Percentiles rank a stretch among this genome's conserved stretches.
These are phyloP conservation scores for Xerocomus brunneocitrinus DNA, from an alignment of 768 basidiomycete species.

Conservation along the genomic window DNA sequence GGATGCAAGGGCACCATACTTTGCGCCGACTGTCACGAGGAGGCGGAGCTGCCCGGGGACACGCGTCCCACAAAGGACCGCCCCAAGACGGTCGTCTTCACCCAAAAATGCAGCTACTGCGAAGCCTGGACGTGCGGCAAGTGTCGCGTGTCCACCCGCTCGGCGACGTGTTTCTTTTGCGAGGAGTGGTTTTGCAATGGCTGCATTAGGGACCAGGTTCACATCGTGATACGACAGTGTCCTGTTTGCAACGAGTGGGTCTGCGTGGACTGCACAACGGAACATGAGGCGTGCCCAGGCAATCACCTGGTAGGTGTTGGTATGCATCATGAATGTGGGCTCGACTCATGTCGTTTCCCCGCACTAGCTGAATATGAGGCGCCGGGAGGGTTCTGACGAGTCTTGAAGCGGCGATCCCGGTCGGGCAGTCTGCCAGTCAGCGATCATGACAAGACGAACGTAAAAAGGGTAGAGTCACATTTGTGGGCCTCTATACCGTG, in stretches of 20 bases:
- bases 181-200: not conserved
- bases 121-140: constrained; percentile 2
- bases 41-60: constrained; percentile 5
- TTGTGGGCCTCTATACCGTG: too few relatives aligned
- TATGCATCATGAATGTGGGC: not conserved
- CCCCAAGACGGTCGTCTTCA: not conserved
- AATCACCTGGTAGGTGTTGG: not conserved
- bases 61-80: not conserved
- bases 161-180: constrained; percentile 2
- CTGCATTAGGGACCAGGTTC: not conserved
- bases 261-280: not conserved
- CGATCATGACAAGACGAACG: too few relatives aligned
- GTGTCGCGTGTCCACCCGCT: not conserved
- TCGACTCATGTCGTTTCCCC: not conserved
- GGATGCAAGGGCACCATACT: constrained; percentile 5
- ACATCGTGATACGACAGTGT: not conserved
- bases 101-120: constrained; percentile 1
- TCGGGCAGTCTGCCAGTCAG: too few relatives aligned
- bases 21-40: constrained; percentile 12
- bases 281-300: not conserved
- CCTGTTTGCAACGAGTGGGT: not conserved
- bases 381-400: too few relatives aligned
- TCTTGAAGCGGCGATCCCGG: too few relatives aligned
- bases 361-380: not conserved
- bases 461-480: too few relatives aligned